A percentile compares a stretch with the other conserved stretches of the same genome.
phyloP scores from a whole-genome alignment of 208 protist genomes.

The Acanthamoeba royreba region DNA sequence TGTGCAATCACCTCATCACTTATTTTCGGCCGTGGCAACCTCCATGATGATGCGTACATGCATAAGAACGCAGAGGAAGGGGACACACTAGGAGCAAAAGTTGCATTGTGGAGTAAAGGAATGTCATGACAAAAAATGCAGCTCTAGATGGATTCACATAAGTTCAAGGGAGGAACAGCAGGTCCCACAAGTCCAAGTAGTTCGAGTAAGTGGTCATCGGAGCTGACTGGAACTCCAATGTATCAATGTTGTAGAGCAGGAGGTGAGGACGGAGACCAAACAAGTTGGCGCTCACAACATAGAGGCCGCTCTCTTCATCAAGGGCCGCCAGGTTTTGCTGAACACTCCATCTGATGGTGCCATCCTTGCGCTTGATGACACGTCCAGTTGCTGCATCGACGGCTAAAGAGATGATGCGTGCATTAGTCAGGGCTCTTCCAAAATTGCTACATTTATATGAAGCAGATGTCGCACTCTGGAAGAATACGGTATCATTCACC shows the following conservation, averaged over 20 bases:
- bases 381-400: not conserved
- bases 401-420: not conserved
- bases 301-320: not conserved
- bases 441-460: not conserved
- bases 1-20: too few species aligned
- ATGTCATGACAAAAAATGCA: too few species aligned
- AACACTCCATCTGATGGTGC: not conserved
- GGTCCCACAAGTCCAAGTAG: not conserved
- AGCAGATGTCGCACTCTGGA: not conserved
- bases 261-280: not conserved
- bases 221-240: not conserved
- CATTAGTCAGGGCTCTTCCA: not conserved
- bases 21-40: too few species aligned
- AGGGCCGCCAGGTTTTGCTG: not conserved
- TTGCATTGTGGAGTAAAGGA: too few species aligned
- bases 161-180: not conserved
- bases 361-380: not conserved
- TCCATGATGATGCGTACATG: too few species aligned
- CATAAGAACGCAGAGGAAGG: too few species aligned
- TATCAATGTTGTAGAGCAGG: not conserved
- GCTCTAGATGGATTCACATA: not conserved
- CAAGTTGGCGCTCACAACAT: not conserved
- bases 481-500: too few species aligned
- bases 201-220: not conserved
- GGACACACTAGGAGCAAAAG: too few species aligned